A percentile compares a stretch with the other conserved stretches of the same genome.
Conservation (phyloP, 2,329 filamentous ascomycete genomes). For the Trichoderma semiorbis region DNA sequence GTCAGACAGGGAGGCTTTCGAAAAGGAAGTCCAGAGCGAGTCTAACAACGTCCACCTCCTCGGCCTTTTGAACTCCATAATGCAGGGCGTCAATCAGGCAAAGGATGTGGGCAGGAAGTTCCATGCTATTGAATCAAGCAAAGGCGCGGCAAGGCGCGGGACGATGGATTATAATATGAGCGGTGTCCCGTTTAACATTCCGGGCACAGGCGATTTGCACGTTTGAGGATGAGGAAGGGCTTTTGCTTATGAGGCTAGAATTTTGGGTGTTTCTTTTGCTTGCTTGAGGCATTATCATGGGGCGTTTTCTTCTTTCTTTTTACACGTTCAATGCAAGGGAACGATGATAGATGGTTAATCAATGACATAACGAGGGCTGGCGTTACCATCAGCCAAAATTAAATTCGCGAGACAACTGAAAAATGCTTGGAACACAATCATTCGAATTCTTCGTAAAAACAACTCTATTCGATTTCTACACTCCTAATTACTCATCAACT, state of each 20-base stretch:
- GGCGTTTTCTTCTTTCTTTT: background rate
- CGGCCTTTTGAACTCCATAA: constrained; percentile 69
- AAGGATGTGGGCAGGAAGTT: constrained; percentile 76
- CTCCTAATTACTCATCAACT: background rate
- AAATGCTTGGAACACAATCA: background rate
- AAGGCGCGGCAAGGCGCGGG: constrained; percentile 23
- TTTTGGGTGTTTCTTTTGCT: background rate
- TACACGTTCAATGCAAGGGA: background rate
- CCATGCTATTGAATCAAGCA: constrained; percentile 49
- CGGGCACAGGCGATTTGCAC: constrained; percentile 32
- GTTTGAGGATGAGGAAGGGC: constrained; percentile 27
- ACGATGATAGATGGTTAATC: background rate
- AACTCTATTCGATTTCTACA: background rate
- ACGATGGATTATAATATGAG: constrained; percentile 23
- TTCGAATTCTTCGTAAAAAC: background rate
- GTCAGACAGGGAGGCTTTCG: constrained; percentile 61
- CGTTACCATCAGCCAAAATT: background rate
- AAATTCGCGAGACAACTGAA: background rate
- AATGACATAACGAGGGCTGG: background rate
- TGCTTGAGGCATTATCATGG: background rate
- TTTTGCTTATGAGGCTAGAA: background rate
- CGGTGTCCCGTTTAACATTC: constrained; percentile 24
- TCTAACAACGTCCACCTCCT: constrained; percentile 81
- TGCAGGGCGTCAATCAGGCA: constrained; percentile 67
- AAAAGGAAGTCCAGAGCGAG: constrained; percentile 70